Percentiles rank a stretch among this genome's conserved stretches.
These are phyloP conservation scores for Vigna angularis DNA, from an alignment of 306 rosid genomes.

Conservation along the genomic window DNA sequence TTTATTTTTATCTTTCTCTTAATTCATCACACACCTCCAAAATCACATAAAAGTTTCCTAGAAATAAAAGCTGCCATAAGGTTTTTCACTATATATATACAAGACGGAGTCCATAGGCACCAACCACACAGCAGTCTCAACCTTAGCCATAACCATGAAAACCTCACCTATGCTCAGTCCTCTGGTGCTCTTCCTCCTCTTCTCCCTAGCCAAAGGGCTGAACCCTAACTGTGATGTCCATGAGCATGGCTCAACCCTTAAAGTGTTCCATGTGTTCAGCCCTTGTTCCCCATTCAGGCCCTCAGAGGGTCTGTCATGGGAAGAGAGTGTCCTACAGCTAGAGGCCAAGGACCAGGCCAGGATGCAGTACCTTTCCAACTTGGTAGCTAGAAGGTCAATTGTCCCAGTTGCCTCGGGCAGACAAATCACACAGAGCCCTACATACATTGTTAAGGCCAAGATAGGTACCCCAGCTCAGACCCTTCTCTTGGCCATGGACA, in stretches of 20 bases:
- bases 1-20: neutral
- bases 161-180: constrained; percentile 19
- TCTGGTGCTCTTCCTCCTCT: constrained; percentile 37
- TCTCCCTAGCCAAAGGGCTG: constrained; percentile 47
- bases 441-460: constrained; percentile 71
- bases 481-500: constrained; percentile 81
- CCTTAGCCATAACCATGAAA: constrained; percentile 53
- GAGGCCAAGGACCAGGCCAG: constrained; percentile 70
- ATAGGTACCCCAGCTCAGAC: constrained; percentile 89
- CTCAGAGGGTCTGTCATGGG: constrained; percentile 67
- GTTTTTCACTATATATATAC: constrained; percentile 40
- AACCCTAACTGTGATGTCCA: constrained; percentile 52
- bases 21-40: neutral
- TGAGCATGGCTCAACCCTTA: constrained; percentile 69
- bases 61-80: neutral
- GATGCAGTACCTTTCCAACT: constrained; percentile 62
- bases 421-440: constrained; percentile 81
- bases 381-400: constrained; percentile 61
- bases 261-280: constrained; percentile 72
- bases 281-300: constrained; percentile 82
- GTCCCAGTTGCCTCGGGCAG: constrained; percentile 87
- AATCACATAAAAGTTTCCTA: neutral
- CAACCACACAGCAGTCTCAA: neutral
- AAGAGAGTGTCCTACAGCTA: constrained; percentile 67
- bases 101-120: constrained; percentile 33